Evolutionary conservation across 768 basidiomycete species (phyloP).

Genomic region (Russula sp.): DNA sequence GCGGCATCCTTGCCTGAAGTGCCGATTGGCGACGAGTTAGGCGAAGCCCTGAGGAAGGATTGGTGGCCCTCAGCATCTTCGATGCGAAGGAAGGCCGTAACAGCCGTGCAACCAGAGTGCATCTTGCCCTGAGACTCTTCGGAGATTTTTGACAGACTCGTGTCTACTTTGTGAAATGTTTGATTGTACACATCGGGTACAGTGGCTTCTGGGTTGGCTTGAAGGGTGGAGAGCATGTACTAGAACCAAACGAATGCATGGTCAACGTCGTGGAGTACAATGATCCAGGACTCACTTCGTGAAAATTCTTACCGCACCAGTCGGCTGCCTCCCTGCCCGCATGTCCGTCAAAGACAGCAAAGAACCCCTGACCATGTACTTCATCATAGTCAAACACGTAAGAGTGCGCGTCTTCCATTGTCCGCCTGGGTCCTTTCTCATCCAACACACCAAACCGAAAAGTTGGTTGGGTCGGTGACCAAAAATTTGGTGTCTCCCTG

Average conservation of each 20-base stretch:
- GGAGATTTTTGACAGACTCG: slow-evolving; percentile 71
- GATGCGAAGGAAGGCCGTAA: slow-evolving; percentile 88
- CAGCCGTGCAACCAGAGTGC: slow-evolving; percentile 95
- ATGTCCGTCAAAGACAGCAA: slow-evolving; percentile 97
- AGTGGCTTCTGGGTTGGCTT: slow-evolving; percentile 44
- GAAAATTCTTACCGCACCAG: slow-evolving; percentile 96
- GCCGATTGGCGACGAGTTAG: not conserved
- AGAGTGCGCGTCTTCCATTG: slow-evolving; percentile 97
- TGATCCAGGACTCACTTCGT: slow-evolving; percentile 50
- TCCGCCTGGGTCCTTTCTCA: slow-evolving; percentile 82
- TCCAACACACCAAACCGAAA: slow-evolving; percentile 57
- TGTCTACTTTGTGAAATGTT: slow-evolving; percentile 92
- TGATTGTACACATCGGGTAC: slow-evolving; percentile 88
- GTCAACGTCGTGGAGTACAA: not conserved
- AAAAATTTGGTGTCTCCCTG: slow-evolving; percentile 62
- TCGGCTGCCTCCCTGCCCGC: slow-evolving; percentile 98
- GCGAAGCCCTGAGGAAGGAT: slow-evolving; percentile 41
- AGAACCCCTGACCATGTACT: slow-evolving; percentile 93
- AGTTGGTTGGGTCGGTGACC: slow-evolving; percentile 52
- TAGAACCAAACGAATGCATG: slow-evolving; percentile 22
- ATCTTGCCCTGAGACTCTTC: slow-evolving; percentile 87
- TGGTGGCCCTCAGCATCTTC: slow-evolving; percentile 76
- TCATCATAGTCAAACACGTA: slow-evolving; percentile 92
- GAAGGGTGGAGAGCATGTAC: slow-evolving; percentile 66
- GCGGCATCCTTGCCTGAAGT: slow-evolving; percentile 1